Evolutionary conservation across 2,329 filamentous ascomycete genomes (phyloP).

Genomic region (Neonectria coccinea): DNA sequence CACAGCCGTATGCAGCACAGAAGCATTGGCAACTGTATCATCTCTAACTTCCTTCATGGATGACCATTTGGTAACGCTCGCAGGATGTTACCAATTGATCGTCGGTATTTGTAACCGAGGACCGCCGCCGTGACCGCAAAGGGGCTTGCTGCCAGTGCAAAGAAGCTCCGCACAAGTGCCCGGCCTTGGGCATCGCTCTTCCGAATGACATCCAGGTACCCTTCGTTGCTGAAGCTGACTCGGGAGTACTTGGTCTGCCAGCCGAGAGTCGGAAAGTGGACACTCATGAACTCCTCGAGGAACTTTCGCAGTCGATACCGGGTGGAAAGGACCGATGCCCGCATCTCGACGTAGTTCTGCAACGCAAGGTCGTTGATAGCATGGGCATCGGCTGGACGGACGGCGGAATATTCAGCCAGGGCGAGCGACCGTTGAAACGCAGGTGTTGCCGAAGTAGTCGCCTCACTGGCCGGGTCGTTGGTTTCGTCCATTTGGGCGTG

Average conservation of each 20-base stretch:
- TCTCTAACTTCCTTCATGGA: background rate
- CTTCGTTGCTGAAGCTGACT: slow-evolving; percentile 92
- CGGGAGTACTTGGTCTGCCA: slow-evolving; percentile 94
- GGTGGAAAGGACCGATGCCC: slow-evolving; percentile 81
- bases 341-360: slow-evolving; percentile 95
- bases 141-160: slow-evolving; percentile 51
- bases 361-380: slow-evolving; percentile 93
- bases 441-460: slow-evolving; percentile 57
- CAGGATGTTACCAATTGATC: slow-evolving; percentile 37
- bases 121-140: slow-evolving; percentile 43
- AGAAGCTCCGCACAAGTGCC: slow-evolving; percentile 63
- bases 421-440: slow-evolving; percentile 71
- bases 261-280: slow-evolving; percentile 80
- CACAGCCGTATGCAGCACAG: background rate
- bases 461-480: slow-evolving; percentile 53
- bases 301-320: slow-evolving; percentile 85
- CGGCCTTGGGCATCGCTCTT: slow-evolving; percentile 77
- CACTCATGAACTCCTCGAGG: slow-evolving; percentile 85
- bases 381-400: slow-evolving; percentile 82
- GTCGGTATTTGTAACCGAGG: slow-evolving; percentile 45
- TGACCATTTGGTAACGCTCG: slow-evolving; percentile 28
- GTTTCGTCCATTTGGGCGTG: slow-evolving; percentile 62
- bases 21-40: background rate
- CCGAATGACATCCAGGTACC: slow-evolving; percentile 84
- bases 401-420: slow-evolving; percentile 78